A percentile compares a stretch with the other conserved stretches of the same genome.
phyloP scores from a whole-genome alignment of 345 rosid genomes.

The Salix viminalis region DNA sequence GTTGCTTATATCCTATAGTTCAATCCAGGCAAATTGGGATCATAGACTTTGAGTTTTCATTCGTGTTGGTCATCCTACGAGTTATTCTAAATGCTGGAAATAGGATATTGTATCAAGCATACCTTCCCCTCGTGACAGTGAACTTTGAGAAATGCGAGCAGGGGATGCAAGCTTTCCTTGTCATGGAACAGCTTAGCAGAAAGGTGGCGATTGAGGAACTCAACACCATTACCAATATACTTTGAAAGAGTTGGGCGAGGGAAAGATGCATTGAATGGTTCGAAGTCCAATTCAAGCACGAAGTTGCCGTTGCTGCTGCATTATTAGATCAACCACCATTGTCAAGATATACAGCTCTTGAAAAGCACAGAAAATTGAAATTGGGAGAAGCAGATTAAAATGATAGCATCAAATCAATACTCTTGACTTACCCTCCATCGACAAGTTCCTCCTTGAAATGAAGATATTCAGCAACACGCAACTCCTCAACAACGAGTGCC shows the following conservation, averaged over 20 bases:
- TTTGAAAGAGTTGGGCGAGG: slow-evolving; percentile 89
- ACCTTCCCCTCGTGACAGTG: slow-evolving; percentile 87
- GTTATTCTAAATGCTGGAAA: neutral
- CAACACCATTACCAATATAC: slow-evolving; percentile 91
- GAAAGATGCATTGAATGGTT: slow-evolving; percentile 80
- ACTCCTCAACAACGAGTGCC: slow-evolving; percentile 79
- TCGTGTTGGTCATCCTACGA: neutral
- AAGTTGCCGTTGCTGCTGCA: slow-evolving; percentile 70
- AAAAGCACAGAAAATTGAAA: neutral
- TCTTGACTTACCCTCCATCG: slow-evolving; percentile 60
- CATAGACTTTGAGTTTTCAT: neutral
- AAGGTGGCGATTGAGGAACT: slow-evolving; percentile 95
- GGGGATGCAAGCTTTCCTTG: slow-evolving; percentile 88
- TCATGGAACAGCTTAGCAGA: slow-evolving; percentile 93
- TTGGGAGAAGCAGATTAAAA: neutral
- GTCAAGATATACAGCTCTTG: neutral
- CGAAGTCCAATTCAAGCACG: slow-evolving; percentile 89
- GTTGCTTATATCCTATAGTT: neutral
- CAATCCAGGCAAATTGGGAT: neutral
- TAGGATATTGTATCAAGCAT: neutral
- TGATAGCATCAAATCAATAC: neutral
- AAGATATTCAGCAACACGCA: slow-evolving; percentile 70
- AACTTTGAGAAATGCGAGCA: slow-evolving; percentile 79
- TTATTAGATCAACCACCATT: neutral
- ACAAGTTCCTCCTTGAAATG: slow-evolving; percentile 97